phyloP scores from a whole-genome alignment of 192 early-diverging fungal species.

The Linnemannia schmuckeri region DNA sequence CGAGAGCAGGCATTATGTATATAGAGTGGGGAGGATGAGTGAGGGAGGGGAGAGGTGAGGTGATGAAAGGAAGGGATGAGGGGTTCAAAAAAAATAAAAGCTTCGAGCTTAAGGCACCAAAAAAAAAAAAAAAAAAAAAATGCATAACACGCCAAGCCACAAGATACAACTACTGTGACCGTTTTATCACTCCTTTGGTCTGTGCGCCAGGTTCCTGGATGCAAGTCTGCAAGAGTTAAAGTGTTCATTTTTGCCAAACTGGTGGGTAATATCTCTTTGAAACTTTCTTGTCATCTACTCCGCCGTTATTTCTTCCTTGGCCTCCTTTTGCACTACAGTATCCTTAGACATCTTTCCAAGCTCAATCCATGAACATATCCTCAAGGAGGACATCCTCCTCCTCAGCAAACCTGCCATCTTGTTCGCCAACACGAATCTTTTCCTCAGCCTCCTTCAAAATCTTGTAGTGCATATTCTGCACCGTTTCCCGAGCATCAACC shows the following conservation, averaged over 20 bases:
- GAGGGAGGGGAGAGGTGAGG: neutral
- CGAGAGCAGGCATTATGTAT: slow-evolving; percentile 41
- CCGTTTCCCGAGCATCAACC: slow-evolving; percentile 39
- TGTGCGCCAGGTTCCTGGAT: neutral
- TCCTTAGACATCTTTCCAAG: neutral
- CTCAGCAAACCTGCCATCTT: slow-evolving; percentile 21
- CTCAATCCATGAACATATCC: slow-evolving; percentile 30
- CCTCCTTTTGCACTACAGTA: neutral
- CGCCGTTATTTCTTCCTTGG: neutral
- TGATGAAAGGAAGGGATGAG: slow-evolving; percentile 4
- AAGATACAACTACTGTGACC: neutral
- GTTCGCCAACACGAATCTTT: slow-evolving; percentile 28
- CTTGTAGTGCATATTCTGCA: slow-evolving; percentile 34
- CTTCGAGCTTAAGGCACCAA: neutral
- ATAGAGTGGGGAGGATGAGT: neutral
- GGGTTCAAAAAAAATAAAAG: neutral
- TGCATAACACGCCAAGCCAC: slow-evolving; percentile 4
- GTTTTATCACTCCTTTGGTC: neutral
- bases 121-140: slow-evolving; percentile 45
- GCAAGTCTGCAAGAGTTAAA: neutral
- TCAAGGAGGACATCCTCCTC: slow-evolving; percentile 28
- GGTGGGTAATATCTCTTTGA: too few relatives aligned
- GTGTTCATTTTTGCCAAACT: too few relatives aligned
- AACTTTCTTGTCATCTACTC: neutral
- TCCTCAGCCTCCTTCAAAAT: slow-evolving; percentile 23